Conservation (phyloP, 139 green algal genomes). For the Penium margaritaceum region DNA sequence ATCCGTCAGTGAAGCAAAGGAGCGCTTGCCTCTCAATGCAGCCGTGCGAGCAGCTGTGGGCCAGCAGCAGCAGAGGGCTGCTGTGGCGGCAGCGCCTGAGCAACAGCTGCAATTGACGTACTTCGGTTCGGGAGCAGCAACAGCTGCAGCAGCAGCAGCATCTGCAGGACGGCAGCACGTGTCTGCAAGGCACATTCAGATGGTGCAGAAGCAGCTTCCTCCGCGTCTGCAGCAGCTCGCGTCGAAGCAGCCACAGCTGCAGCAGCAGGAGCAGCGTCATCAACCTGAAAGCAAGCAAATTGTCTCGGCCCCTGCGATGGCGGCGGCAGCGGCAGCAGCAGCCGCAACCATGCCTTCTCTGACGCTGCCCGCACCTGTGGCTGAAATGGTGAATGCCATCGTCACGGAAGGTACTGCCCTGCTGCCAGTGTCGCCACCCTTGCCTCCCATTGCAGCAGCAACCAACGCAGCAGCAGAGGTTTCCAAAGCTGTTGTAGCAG, state of each 20-base stretch:
- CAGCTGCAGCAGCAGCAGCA: neutral
- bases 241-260: neutral
- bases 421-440: conserved; percentile 11
- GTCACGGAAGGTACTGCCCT: conserved; percentile 12
- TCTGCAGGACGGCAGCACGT: neutral
- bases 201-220: neutral
- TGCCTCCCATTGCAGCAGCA: neutral
- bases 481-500: neutral
- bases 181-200: neutral
- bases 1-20: too few species aligned
- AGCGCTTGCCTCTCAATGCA: too few species aligned
- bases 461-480: neutral
- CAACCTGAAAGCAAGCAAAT: too few species aligned
- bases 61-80: too few species aligned
- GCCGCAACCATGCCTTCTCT: neutral
- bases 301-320: too few species aligned
- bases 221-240: too few species aligned
- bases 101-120: too few species aligned
- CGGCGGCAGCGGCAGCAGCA: neutral
- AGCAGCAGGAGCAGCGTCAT: neutral
- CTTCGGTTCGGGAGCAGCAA: neutral
- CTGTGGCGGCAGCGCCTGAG: too few species aligned
- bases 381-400: neutral
- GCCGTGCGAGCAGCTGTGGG: too few species aligned
- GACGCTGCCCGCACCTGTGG: neutral